These are phyloP conservation scores for Heliamphora pulchella DNA, from an alignment of 179 eudicot genomes.

Conservation along the genomic window DNA sequence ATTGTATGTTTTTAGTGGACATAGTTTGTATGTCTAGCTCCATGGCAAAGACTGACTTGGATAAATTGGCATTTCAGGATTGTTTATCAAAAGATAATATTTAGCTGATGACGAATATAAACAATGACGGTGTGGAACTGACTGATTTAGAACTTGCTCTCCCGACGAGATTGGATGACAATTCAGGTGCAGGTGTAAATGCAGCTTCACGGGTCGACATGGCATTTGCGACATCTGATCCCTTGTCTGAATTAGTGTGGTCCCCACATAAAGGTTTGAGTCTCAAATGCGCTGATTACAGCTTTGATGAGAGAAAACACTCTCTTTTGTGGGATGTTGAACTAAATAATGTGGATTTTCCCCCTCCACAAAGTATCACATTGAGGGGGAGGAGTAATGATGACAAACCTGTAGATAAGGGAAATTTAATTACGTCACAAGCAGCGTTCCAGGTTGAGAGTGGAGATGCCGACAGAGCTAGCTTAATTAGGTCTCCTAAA, in stretches of 20 bases:
- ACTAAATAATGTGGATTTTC: constrained; percentile 22
- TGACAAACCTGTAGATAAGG: constrained; percentile 12
- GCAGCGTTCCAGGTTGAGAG: constrained; percentile 6
- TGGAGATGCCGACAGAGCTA: constrained; percentile 12
- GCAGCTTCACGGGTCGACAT: constrained; percentile 40
- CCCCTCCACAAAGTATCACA: constrained; percentile 21
- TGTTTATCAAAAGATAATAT: neutral
- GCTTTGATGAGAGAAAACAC: constrained; percentile 20
- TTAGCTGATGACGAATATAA: constrained; percentile 23
- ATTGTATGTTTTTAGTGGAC: too few relatives aligned
- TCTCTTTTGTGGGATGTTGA: constrained; percentile 23
- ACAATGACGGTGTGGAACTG: constrained; percentile 19
- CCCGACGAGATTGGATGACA: constrained; percentile 19
- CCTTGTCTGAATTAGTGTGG: constrained; percentile 59
- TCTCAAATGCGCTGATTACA: constrained; percentile 38
- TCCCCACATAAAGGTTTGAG: constrained; percentile 46
- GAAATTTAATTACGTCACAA: constrained; percentile 16
- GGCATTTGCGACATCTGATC: constrained; percentile 36
- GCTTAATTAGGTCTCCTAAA: constrained; percentile 10
- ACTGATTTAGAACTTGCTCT: constrained; percentile 30
- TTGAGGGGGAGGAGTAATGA: constrained; percentile 17
- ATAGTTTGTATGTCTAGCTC: too few relatives aligned
- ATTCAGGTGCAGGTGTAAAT: constrained; percentile 72
- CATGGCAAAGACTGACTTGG: too few relatives aligned
- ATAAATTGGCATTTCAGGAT: constrained; percentile 14